These are phyloP conservation scores for Yarrowia keelungensis DNA, from an alignment of 805 yeast genomes.

Conservation along the genomic window DNA sequence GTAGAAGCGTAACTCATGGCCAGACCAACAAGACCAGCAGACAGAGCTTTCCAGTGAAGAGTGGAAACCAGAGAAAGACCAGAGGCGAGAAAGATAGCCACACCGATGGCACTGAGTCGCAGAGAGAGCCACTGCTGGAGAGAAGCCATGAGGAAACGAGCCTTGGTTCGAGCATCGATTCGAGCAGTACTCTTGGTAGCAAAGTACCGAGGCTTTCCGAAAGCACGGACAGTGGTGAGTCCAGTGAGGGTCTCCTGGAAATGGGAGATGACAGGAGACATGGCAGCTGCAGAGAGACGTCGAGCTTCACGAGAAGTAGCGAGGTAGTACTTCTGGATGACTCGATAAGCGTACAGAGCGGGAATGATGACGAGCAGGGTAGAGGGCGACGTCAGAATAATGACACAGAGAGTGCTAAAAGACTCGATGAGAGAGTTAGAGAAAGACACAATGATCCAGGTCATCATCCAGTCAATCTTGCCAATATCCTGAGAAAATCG, in stretches of 20 bases:
- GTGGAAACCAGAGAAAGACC: conserved; percentile 41
- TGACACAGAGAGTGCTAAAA: conserved; percentile 72
- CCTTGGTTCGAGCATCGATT: conserved; percentile 79
- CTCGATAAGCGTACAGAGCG: conserved; percentile 65
- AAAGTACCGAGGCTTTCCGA: conserved; percentile 70
- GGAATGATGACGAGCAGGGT: conserved; percentile 77
- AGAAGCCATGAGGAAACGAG: conserved; percentile 79
- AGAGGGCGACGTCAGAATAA: conserved; percentile 80
- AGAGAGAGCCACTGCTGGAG: conserved; percentile 93
- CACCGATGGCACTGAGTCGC: conserved; percentile 21
- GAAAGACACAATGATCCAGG: conserved; percentile 51
- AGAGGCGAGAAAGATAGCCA: conserved; percentile 41
- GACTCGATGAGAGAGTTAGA: conserved; percentile 53
- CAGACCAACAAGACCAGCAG: conserved; percentile 66
- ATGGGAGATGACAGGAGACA: conserved; percentile 81
- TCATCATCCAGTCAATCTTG: conserved; percentile 78
- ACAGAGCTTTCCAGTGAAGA: conserved; percentile 38
- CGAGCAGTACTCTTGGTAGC: conserved; percentile 53
- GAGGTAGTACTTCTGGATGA: conserved; percentile 74
- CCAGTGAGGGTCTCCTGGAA: conserved; percentile 84
- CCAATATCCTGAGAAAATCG: conserved; percentile 89
- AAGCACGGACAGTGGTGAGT: conserved; percentile 78
- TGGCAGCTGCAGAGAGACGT: conserved; percentile 70
- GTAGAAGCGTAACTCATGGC: conserved; percentile 59
- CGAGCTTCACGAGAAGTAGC: conserved; percentile 78